Conservation (phyloP, 1,139 yeast genomes). For the Nadsonia starkeyi-henricii region DNA sequence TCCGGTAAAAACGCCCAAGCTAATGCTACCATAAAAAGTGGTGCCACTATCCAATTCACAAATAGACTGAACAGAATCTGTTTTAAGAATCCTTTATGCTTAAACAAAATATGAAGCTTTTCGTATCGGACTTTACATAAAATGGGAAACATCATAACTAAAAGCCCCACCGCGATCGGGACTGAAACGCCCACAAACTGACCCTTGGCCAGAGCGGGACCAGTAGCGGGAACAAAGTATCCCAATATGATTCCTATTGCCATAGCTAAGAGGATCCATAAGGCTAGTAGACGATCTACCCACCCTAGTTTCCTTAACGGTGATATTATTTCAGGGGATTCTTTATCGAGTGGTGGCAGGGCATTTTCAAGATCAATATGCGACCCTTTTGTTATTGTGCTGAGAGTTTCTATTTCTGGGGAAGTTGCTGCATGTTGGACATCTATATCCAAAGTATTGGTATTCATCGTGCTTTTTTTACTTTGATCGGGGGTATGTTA, state of each 20-base stretch:
- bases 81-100: constrained; percentile 18
- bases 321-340: background rate
- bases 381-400: background rate
- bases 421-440: background rate
- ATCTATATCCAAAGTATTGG: too few relatives aligned
- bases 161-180: constrained; percentile 40
- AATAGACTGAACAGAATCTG: constrained; percentile 31
- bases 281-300: background rate
- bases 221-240: constrained; percentile 17
- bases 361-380: background rate
- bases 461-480: background rate
- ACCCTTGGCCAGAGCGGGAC: constrained; percentile 14
- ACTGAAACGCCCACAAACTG: constrained; percentile 21
- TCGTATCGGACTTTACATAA: constrained; percentile 43
- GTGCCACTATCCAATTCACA: constrained; percentile 45
- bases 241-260: constrained; percentile 20
- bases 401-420: background rate
- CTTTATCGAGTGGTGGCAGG: background rate
- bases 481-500: background rate
- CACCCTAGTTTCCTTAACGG: background rate
- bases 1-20: constrained; percentile 43
- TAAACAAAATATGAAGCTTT: constrained; percentile 19
- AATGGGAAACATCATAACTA: constrained; percentile 48
- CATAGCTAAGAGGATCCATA: constrained; percentile 23
- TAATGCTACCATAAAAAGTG: constrained; percentile 40